Conservation (phyloP, 2,329 filamentous ascomycete genomes). For the Cytospora mali region DNA sequence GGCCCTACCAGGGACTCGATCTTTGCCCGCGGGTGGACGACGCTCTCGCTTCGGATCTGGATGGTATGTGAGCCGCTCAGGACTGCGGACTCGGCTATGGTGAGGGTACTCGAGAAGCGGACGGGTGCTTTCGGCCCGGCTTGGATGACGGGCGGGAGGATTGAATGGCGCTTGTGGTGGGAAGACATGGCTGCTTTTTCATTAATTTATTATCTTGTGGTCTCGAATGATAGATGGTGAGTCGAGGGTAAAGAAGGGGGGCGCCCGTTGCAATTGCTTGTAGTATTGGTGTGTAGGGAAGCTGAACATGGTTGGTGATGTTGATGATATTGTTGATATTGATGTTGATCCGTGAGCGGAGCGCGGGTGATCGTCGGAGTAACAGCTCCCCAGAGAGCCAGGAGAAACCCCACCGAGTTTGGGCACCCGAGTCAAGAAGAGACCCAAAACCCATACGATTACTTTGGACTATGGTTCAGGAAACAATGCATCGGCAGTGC, state of each 20-base stretch:
- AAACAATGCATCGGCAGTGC: too few species aligned
- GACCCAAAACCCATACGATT: not conserved
- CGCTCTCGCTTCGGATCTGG: slow-evolving; percentile 72
- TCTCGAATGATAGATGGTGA: not conserved
- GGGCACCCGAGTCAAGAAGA: not conserved
- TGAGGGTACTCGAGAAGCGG: slow-evolving; percentile 61
- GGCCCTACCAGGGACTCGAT: slow-evolving; percentile 79
- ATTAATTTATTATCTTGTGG: not conserved
- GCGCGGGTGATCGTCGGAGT: slow-evolving; percentile 16
- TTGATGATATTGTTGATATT: not conserved
- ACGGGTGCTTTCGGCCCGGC: slow-evolving; percentile 63
- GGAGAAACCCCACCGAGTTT: not conserved
- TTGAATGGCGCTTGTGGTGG: slow-evolving; percentile 58
- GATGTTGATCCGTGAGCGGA: not conserved
- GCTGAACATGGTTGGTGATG: not conserved
- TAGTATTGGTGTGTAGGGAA: not conserved
- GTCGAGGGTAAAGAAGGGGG: not conserved
- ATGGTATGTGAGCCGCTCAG: slow-evolving; percentile 76
- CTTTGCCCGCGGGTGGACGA: slow-evolving; percentile 84
- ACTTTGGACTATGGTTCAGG: too few species aligned
- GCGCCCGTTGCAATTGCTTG: not conserved
- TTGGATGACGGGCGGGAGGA: slow-evolving; percentile 54
- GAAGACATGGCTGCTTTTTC: slow-evolving; percentile 33
- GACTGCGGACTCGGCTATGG: slow-evolving; percentile 64
- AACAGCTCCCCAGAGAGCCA: not conserved